phyloP scores from a whole-genome alignment of 495 filamentous ascomycete species.

The Tuber magnatum region DNA sequence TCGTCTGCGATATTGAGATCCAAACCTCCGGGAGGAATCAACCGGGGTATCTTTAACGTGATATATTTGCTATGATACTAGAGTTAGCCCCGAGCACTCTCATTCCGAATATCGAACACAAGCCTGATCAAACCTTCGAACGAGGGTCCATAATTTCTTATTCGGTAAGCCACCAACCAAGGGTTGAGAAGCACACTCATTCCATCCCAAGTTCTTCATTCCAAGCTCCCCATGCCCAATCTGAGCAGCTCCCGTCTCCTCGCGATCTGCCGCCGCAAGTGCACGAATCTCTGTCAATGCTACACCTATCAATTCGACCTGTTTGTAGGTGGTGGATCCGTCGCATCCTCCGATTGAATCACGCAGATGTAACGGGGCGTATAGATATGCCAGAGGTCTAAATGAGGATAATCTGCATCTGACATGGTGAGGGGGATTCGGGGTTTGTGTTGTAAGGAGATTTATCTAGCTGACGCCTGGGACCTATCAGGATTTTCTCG shows the following conservation, averaged over 20 bases:
- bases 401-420: background rate
- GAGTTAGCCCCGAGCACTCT: too few relatives aligned
- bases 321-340: background rate
- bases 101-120: too few relatives aligned
- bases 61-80: too few relatives aligned
- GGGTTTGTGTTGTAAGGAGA: background rate
- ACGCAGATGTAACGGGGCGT: background rate
- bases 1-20: too few relatives aligned
- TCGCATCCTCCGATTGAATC: background rate
- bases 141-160: conserved; percentile 63
- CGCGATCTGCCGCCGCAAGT: conserved; percentile 46
- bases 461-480: background rate
- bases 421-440: background rate
- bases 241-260: conserved; percentile 40
- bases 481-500: background rate
- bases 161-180: conserved; percentile 72
- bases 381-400: background rate
- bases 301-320: background rate
- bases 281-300: conserved; percentile 49
- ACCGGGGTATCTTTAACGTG: too few relatives aligned
- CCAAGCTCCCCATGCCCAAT: conserved; percentile 36
- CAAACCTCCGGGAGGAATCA: too few relatives aligned
- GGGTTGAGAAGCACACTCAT: conserved; percentile 54
- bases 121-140: too few relatives aligned
- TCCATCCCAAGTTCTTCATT: conserved; percentile 68